Evolutionary conservation across 164 flowering plant species (phyloP).

Genomic region (Magnolia kwangsiensis): DNA sequence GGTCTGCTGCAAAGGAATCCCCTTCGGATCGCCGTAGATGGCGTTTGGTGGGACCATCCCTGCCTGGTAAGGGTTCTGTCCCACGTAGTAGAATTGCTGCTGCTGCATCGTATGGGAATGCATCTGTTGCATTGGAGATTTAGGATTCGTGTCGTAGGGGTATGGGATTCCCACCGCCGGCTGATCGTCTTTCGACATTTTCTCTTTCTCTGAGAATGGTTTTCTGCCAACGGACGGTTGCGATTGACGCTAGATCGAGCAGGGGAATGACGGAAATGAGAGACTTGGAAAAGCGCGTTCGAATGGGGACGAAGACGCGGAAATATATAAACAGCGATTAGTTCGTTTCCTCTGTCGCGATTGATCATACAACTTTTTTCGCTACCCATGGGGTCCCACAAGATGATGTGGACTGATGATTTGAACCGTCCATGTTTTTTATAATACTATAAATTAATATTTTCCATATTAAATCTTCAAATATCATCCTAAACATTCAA

Average conservation of each 20-base stretch:
- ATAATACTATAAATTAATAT: too few species aligned
- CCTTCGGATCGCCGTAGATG: slow-evolving; percentile 66
- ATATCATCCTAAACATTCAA: too few species aligned
- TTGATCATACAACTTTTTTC: background rate
- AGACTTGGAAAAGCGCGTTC: background rate
- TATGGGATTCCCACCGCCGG: slow-evolving; percentile 66
- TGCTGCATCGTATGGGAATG: background rate
- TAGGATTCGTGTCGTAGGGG: slow-evolving; percentile 13
- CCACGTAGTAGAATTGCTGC: slow-evolving; percentile 30
- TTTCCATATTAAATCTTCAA: too few species aligned
- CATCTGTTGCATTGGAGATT: slow-evolving; percentile 5
- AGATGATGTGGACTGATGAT: too few species aligned
- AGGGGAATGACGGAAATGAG: background rate
- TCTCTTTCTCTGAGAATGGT: background rate
- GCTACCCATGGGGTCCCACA: too few species aligned
- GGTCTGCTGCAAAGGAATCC: slow-evolving; percentile 82
- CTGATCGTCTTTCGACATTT: slow-evolving; percentile 37
- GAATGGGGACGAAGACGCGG: background rate
- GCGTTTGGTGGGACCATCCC: slow-evolving; percentile 81
- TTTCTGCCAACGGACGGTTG: background rate
- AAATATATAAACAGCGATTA: background rate
- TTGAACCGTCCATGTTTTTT: too few species aligned
- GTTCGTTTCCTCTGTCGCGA: background rate
- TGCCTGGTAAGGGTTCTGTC: slow-evolving; percentile 50
- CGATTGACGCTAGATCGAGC: background rate